Conservation (phyloP, 345 rosid species). For the Diplotaxis tenuifolia region DNA sequence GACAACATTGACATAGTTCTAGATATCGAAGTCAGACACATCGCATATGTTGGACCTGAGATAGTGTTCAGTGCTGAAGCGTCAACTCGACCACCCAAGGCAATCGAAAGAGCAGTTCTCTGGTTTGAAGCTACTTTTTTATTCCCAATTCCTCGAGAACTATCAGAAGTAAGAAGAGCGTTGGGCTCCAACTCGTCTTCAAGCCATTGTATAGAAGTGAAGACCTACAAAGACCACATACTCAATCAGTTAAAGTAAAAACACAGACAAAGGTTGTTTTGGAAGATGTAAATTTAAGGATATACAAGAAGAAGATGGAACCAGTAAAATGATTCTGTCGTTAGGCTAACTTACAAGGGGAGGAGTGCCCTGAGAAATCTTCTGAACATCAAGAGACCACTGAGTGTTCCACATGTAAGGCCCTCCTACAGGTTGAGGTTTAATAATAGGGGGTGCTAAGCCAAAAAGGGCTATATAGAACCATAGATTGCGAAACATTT, state of each 20-base stretch:
- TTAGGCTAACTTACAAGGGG: conserved; percentile 74
- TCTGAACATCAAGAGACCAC: conserved; percentile 81
- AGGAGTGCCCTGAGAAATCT: conserved; percentile 90
- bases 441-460: conserved; percentile 74
- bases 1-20: neutral
- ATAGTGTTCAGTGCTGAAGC: conserved; percentile 72
- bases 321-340: conserved; percentile 2
- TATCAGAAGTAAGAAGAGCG: conserved; percentile 78
- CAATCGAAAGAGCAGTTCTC: conserved; percentile 76
- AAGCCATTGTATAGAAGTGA: conserved; percentile 92
- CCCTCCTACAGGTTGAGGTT: conserved; percentile 69
- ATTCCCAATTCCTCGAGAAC: conserved; percentile 68
- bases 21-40: neutral
- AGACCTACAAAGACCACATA: conserved; percentile 52
- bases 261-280: neutral
- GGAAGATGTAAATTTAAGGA: conserved; percentile 3
- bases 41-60: conserved; percentile 51
- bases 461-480: conserved; percentile 93
- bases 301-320: neutral
- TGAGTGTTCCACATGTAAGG: conserved; percentile 81
- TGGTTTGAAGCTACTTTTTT: conserved; percentile 80
- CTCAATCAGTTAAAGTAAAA: neutral
- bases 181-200: conserved; percentile 91
- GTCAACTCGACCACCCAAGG: conserved; percentile 80
- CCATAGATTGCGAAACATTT: conserved; percentile 89